These are phyloP conservation scores for Xylariaceae sp. DNA, from an alignment of 2,329 filamentous ascomycete species.

Conservation along the genomic window DNA sequence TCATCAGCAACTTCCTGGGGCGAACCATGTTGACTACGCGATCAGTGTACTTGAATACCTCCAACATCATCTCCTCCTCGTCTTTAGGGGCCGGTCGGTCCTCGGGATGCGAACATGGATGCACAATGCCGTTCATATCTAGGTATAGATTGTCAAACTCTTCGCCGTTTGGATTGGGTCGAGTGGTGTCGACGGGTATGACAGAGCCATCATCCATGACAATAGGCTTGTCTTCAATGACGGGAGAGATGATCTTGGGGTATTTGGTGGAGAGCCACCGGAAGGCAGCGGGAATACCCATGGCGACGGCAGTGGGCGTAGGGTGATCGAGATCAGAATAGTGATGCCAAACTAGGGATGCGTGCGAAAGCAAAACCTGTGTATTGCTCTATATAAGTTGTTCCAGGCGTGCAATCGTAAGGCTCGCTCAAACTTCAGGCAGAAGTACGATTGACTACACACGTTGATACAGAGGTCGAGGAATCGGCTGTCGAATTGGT, in stretches of 20 bases:
- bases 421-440: no score
- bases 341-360: not conserved
- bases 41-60: conserved; percentile 98
- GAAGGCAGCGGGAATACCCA: conserved; percentile 95
- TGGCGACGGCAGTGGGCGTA: conserved; percentile 38
- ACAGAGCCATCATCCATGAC: conserved; percentile 76
- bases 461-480: no score
- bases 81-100: conserved; percentile 86
- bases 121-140: conserved; percentile 99
- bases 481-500: no score
- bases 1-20: conserved; percentile 92
- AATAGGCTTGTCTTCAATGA: conserved; percentile 80
- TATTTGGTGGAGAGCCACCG: conserved; percentile 97
- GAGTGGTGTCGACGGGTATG: conserved; percentile 80
- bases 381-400: not conserved
- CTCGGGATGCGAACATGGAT: conserved; percentile 97
- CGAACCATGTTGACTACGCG: conserved; percentile 98
- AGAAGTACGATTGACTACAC: no score
- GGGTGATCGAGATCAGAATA: conserved; percentile 6
- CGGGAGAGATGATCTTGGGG: conserved; percentile 91
- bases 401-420: not conserved
- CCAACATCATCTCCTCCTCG: conserved; percentile 99
- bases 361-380: not conserved
- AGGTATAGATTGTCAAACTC: conserved; percentile 98
- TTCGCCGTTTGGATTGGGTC: conserved; percentile 92